Evolutionary conservation across 208 protist species (phyloP).

Genomic region (Acanthamoeba castellanii): DNA sequence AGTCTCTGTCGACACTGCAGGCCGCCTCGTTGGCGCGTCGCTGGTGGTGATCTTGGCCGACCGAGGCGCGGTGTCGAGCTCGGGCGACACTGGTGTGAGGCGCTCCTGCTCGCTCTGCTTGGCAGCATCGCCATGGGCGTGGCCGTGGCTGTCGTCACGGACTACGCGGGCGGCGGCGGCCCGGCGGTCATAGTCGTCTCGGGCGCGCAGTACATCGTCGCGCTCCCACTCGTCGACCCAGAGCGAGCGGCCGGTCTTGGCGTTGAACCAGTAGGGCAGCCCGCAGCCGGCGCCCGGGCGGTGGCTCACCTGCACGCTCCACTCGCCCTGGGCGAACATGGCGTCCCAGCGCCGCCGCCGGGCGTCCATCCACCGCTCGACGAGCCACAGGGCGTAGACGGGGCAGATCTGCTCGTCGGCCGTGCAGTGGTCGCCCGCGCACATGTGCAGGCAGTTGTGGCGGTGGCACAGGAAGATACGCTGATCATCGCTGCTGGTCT

Average conservation of each 20-base stretch:
- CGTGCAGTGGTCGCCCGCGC: not conserved
- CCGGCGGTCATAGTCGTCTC: not conserved
- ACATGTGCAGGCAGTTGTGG: slow-evolving; percentile 45
- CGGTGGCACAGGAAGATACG: not conserved
- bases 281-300: not conserved
- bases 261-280: slow-evolving; percentile 23
- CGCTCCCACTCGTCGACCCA: slow-evolving; percentile 34
- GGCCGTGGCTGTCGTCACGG: no score
- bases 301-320: not conserved
- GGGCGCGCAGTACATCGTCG: not conserved
- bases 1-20: not conserved
- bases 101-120: no score
- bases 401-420: slow-evolving; percentile 19
- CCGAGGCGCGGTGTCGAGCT: no score
- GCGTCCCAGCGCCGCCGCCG: not conserved
- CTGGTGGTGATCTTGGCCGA: not conserved
- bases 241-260: not conserved
- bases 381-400: not conserved
- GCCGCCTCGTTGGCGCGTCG: not conserved
- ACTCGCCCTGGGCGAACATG: not conserved
- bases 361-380: slow-evolving; percentile 18
- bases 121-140: no score
- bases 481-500: not conserved
- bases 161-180: no score
- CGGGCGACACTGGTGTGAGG: no score